Percentiles rank a stretch among this genome's conserved stretches.
Conservation (phyloP, 495 filamentous ascomycete species). For the Tuber brumale region DNA sequence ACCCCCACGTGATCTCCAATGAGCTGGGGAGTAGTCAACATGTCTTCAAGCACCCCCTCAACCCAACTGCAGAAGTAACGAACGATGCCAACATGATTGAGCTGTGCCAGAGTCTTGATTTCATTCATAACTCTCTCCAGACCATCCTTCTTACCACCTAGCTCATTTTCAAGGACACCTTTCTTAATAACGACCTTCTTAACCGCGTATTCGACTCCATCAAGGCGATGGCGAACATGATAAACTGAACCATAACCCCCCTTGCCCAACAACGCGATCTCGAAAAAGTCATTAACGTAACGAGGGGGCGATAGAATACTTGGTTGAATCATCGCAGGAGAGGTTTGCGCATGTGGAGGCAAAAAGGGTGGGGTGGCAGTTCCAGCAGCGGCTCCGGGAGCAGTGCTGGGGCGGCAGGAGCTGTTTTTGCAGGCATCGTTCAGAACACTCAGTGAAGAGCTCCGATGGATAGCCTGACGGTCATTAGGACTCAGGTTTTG, state of each 20-base stretch:
- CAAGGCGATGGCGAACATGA: slow-evolving; percentile 50
- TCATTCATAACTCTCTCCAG: slow-evolving; percentile 52
- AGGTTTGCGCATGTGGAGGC: neutral
- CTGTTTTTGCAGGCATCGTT: slow-evolving; percentile 17
- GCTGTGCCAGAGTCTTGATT: slow-evolving; percentile 50
- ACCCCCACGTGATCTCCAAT: neutral
- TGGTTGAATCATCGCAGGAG: slow-evolving; percentile 4
- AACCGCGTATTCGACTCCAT: slow-evolving; percentile 50
- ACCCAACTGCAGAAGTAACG: slow-evolving; percentile 53
- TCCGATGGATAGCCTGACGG: slow-evolving; percentile 21
- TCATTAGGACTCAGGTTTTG: neutral
- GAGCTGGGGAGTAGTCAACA: slow-evolving; percentile 12
- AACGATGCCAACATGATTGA: slow-evolving; percentile 53
- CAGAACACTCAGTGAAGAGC: slow-evolving; percentile 25
- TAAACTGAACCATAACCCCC: slow-evolving; percentile 54
- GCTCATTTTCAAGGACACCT: slow-evolving; percentile 44
- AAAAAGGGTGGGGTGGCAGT: slow-evolving; percentile 16
- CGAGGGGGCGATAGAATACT: slow-evolving; percentile 18
- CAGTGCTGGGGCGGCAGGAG: slow-evolving; percentile 23
- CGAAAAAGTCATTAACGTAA: slow-evolving; percentile 25
- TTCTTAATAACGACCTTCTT: slow-evolving; percentile 53
- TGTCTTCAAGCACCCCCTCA: slow-evolving; percentile 42
- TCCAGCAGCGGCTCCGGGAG: slow-evolving; percentile 16
- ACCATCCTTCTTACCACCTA: slow-evolving; percentile 39
- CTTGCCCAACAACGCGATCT: slow-evolving; percentile 44